A percentile compares a stretch with the other conserved stretches of the same genome.
phyloP scores from a whole-genome alignment of 169 alveolate genomes.

The Cryptosporidium meleagridis region DNA sequence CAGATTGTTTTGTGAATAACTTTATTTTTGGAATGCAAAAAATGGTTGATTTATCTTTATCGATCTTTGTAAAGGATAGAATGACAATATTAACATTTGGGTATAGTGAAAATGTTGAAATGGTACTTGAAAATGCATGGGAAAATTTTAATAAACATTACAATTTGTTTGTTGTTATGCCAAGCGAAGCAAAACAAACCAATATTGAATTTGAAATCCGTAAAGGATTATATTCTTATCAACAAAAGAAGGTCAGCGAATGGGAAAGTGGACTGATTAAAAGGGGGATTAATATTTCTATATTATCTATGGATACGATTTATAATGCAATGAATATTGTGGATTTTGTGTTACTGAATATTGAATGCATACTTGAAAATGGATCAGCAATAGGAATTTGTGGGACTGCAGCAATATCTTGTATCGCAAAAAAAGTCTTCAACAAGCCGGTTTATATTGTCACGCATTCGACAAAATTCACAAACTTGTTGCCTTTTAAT shows the following conservation, averaged over 20 bases:
- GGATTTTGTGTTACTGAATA: conserved; percentile 37
- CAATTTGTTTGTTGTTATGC: conserved; percentile 40
- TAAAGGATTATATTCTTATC: conserved; percentile 21
- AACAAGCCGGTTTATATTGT: conserved; percentile 59
- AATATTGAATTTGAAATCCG: conserved; percentile 10
- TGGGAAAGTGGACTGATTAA: conserved; percentile 16
- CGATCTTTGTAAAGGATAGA: conserved; percentile 46
- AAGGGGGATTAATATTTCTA: conserved; percentile 13
- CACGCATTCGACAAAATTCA: conserved; percentile 44
- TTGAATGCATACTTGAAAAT: conserved; percentile 40
- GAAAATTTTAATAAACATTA: conserved; percentile 40
- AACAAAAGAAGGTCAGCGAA: conserved; percentile 14
- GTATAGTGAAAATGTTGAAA: conserved; percentile 47
- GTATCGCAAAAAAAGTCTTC: conserved; percentile 42
- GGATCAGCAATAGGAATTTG: conserved; percentile 55
- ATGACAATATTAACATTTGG: conserved; percentile 66
- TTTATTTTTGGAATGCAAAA: conserved; percentile 25
- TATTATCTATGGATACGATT: conserved; percentile 40
- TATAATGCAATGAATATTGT: conserved; percentile 67
- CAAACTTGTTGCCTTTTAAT: conserved; percentile 35
- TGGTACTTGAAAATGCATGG: conserved; percentile 43
- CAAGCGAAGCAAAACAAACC: conserved; percentile 2
- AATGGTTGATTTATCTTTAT: conserved; percentile 23
- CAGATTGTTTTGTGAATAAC: conserved; percentile 20
- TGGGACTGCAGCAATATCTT: conserved; percentile 59